A percentile compares a stretch with the other conserved stretches of the same genome.
phyloP scores from a whole-genome alignment of 2,329 filamentous ascomycete species.

The Pestalotiopsis fici region DNA sequence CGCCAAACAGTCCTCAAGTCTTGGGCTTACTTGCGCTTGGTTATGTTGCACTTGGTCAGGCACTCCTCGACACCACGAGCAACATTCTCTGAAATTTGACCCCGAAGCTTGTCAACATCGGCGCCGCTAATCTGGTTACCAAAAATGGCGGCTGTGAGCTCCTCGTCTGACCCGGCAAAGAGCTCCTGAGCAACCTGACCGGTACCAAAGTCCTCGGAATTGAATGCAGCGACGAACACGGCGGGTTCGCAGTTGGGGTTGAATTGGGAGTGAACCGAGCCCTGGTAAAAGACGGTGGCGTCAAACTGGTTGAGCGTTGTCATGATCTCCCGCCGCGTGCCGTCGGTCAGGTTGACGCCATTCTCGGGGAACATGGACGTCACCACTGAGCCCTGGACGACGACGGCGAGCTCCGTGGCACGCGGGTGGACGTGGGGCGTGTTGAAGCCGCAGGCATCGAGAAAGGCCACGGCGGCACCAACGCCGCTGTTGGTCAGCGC shows the following conservation, averaged over 20 bases:
- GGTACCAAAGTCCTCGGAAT: conserved; percentile 52
- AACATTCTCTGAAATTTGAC: conserved; percentile 45
- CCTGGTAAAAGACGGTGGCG: conserved; percentile 57
- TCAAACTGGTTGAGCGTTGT: conserved; percentile 41
- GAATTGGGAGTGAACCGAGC: conserved; percentile 55
- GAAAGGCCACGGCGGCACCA: conserved; percentile 52
- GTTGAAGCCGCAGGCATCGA: conserved; percentile 57
- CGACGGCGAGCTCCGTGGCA: conserved; percentile 53
- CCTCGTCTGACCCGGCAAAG: conserved; percentile 42
- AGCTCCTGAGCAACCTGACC: conserved; percentile 51
- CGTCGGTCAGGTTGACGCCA: conserved; percentile 39
- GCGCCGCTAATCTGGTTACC: conserved; percentile 45
- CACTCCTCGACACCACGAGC: conserved; percentile 55
- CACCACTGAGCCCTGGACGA: conserved; percentile 48
- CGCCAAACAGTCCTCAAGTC: background rate
- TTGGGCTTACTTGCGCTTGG: conserved; percentile 18
- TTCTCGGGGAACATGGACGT: conserved; percentile 57
- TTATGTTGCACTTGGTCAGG: conserved; percentile 44
- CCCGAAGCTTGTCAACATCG: conserved; percentile 44
- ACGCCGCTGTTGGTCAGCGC: conserved; percentile 53
- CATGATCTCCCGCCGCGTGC: conserved; percentile 35
- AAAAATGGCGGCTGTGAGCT: conserved; percentile 47
- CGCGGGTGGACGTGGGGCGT: conserved; percentile 58
- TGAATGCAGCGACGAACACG: conserved; percentile 51
- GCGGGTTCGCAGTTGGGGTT: conserved; percentile 55